phyloP scores from a whole-genome alignment of 129 eudicot genomes.

The Ambrosia trifida region DNA sequence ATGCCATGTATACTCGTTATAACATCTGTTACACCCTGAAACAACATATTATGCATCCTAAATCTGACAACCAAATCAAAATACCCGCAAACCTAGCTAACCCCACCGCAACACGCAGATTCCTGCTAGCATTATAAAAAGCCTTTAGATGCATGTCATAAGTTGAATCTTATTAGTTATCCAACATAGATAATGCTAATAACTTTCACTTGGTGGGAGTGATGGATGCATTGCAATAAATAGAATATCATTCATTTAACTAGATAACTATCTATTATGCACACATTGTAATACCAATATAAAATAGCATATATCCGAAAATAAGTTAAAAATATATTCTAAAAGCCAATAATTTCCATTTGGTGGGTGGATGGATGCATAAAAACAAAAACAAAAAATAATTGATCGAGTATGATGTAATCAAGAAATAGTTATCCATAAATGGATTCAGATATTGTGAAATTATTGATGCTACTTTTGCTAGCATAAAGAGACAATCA shows the following conservation, averaged over 20 bases:
- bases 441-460: not conserved
- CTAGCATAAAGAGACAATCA: conserved; percentile 23
- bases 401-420: not conserved
- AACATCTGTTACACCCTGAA: no score
- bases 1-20: no score
- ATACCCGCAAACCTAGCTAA: no score
- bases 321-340: conserved; percentile 3
- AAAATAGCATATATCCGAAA: not conserved
- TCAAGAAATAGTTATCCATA: conserved; percentile 10
- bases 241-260: not conserved
- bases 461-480: conserved; percentile 29
- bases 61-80: no score
- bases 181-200: conserved; percentile 23
- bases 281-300: not conserved
- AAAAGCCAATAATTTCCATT: conserved; percentile 19
- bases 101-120: no score
- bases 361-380: not conserved
- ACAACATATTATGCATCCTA: no score
- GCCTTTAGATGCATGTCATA: not conserved
- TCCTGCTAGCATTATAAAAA: not conserved
- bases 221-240: conserved; percentile 18
- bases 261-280: conserved; percentile 13
- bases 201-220: conserved; percentile 21
- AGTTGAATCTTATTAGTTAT: conserved; percentile 35
- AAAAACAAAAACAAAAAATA: not conserved